These are phyloP conservation scores for Blastomyces parvus DNA, from an alignment of 2,329 filamentous ascomycete species.

Conservation along the genomic window DNA sequence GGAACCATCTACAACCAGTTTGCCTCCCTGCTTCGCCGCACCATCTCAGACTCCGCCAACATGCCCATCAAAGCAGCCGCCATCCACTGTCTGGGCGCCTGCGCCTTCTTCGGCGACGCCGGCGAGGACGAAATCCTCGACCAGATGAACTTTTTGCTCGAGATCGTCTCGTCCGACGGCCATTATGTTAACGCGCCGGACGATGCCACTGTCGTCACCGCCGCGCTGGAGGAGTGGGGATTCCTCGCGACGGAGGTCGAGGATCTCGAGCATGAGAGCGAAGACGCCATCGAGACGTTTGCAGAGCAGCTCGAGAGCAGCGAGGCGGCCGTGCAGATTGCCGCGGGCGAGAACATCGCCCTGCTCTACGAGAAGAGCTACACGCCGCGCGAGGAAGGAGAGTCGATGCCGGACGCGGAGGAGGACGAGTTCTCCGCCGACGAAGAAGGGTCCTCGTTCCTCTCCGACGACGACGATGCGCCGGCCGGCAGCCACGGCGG, in stretches of 20 bases:
- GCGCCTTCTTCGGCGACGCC: slow-evolving; percentile 66
- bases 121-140: slow-evolving; percentile 58
- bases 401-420: slow-evolving; percentile 37
- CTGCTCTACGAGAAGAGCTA: slow-evolving; percentile 69
- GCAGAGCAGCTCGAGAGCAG: slow-evolving; percentile 74
- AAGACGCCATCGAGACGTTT: slow-evolving; percentile 67
- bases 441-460: slow-evolving; percentile 30
- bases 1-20: slow-evolving; percentile 57
- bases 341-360: slow-evolving; percentile 70
- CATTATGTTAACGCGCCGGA: slow-evolving; percentile 62
- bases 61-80: slow-evolving; percentile 56
- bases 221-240: slow-evolving; percentile 69
- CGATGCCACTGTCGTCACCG: slow-evolving; percentile 59
- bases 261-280: slow-evolving; percentile 61
- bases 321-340: slow-evolving; percentile 63
- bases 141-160: slow-evolving; percentile 63
- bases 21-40: slow-evolving; percentile 49
- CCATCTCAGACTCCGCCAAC: slow-evolving; percentile 58
- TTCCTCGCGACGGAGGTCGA: slow-evolving; percentile 70
- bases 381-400: slow-evolving; percentile 49
- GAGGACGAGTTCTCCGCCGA: slow-evolving; percentile 34
- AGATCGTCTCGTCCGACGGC: slow-evolving; percentile 72
- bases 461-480: slow-evolving; percentile 25
- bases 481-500: slow-evolving; percentile 25
- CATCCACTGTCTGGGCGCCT: slow-evolving; percentile 64